phyloP scores from a whole-genome alignment of 2,329 filamentous ascomycete genomes.

The Colletotrichum sp. region DNA sequence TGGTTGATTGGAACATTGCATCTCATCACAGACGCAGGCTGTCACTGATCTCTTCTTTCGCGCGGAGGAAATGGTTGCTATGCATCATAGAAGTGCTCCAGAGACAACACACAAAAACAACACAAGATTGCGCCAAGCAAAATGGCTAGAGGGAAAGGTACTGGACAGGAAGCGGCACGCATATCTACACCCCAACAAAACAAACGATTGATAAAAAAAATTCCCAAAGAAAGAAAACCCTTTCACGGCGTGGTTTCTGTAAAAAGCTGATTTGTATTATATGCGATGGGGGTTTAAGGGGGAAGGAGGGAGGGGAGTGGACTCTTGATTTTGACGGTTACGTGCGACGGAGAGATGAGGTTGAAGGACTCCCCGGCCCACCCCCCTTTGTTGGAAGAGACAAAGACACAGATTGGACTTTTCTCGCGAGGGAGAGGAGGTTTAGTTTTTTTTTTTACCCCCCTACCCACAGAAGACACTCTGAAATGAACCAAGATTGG shows the following conservation, averaged over 20 bases:
- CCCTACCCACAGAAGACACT: not conserved
- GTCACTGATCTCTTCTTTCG: conserved; percentile 22
- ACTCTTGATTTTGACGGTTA: not conserved
- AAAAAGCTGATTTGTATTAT: conserved; percentile 24
- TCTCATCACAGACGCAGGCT: conserved; percentile 23
- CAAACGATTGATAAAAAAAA: not conserved
- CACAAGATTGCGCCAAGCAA: conserved; percentile 10
- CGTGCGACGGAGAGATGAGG: not conserved
- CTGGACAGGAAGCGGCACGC: not conserved
- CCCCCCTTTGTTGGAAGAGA: not conserved
- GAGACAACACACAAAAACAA: conserved; percentile 1
- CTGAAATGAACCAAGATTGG: not conserved
- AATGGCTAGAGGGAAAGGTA: not conserved
- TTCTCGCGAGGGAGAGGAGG: conserved; percentile 1
- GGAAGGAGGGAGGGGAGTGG: not conserved
- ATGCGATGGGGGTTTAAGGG: not conserved
- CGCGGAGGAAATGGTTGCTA: not conserved
- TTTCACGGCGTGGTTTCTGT: conserved; percentile 15
- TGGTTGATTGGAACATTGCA: conserved; percentile 17
- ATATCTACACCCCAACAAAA: not conserved
- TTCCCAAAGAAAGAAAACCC: not conserved
- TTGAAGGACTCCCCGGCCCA: not conserved
- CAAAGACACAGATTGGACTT: conserved; percentile 17
- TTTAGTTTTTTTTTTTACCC: not conserved
- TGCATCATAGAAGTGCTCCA: conserved; percentile 23